Evolutionary conservation across 75 land plant genomes (phyloP), one percentile per base, ranked within the genome.

Genomic region (Picea glauca): DNA sequence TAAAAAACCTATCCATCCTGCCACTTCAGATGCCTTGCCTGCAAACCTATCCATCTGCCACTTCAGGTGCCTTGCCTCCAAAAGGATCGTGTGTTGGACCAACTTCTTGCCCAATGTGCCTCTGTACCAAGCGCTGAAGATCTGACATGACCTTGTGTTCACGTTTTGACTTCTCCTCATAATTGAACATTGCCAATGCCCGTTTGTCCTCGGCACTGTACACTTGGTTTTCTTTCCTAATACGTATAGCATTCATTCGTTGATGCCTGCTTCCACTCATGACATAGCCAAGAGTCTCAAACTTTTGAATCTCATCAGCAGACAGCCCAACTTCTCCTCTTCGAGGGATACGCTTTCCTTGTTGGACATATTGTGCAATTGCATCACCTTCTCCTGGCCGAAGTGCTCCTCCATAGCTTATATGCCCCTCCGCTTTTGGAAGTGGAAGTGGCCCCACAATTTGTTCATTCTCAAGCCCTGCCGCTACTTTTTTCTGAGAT

Each of bases 201-300:
- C 99, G 76, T 83, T 97, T 97, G 74, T 94, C 99, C 88, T 97
- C 99, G 17, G 99, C 99, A 84, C 99, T 97, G 82, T 97, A 97
- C 59, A 94, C 99, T 78, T 97, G 99, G 84, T 94, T 97, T 84
- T 97, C 99, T 38, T 97, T 97, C 60, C 99, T 83, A 30, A 97
- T 97, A 91, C 99, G 98, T 75, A 97, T 94, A 26, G 99, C 99
- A 86, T 97, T 97, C 99, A 97, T 97, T 65, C 99, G 85, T 82
- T 97, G 99, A 79, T 97, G 99, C 86, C 99, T 91, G 74, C 98
- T 94, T 60, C 99, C 99, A 84, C 98, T 94, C 99, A 97, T 97
- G 58, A 97, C 99, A 87, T 93, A 97, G 20, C 99, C 99, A 57
- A 97, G 86, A 58, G 76, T 63, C 90, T 97, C 99, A 84, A 93